Percentiles rank a stretch among this genome's conserved stretches.
These are phyloP conservation scores for Penicillium cataractarum DNA, from an alignment of 495 filamentous ascomycete species.

Conservation along the genomic window DNA sequence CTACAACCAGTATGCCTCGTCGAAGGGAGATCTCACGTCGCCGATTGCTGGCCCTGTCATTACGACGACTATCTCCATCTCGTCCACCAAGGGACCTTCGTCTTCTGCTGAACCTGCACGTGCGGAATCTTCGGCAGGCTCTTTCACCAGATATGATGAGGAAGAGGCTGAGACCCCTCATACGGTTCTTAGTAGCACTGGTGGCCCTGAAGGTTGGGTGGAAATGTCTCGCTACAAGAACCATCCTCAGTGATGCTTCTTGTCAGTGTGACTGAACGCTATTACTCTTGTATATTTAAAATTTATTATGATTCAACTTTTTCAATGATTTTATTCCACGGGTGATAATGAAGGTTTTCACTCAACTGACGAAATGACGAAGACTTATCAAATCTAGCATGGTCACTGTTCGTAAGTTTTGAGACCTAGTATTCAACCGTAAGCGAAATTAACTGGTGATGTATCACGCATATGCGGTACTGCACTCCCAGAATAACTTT, in stretches of 20 bases:
- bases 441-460: not conserved
- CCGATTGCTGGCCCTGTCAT: slow-evolving; percentile 9
- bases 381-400: not conserved
- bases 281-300: not conserved
- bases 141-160: slow-evolving; percentile 9
- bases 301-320: not conserved
- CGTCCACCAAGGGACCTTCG: slow-evolving; percentile 11
- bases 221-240: slow-evolving; percentile 24
- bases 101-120: slow-evolving; percentile 3
- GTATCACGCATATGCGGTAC: not conserved
- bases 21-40: slow-evolving; percentile 5
- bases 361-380: not conserved
- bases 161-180: slow-evolving; percentile 20
- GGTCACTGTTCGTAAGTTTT: not conserved
- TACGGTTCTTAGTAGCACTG: slow-evolving; percentile 12
- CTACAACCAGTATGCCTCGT: slow-evolving; percentile 10
- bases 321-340: not conserved
- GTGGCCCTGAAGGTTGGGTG: slow-evolving; percentile 24
- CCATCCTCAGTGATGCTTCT: slow-evolving; percentile 1
- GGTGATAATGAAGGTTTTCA: not conserved
- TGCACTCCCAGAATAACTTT: not conserved
- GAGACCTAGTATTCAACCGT: not conserved
- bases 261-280: not conserved
- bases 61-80: slow-evolving; percentile 24
- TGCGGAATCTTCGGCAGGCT: slow-evolving; percentile 10